These are phyloP conservation scores for Spizellomyces punctatus DNA, from an alignment of 192 early-diverging fungal species.

Conservation along the genomic window DNA sequence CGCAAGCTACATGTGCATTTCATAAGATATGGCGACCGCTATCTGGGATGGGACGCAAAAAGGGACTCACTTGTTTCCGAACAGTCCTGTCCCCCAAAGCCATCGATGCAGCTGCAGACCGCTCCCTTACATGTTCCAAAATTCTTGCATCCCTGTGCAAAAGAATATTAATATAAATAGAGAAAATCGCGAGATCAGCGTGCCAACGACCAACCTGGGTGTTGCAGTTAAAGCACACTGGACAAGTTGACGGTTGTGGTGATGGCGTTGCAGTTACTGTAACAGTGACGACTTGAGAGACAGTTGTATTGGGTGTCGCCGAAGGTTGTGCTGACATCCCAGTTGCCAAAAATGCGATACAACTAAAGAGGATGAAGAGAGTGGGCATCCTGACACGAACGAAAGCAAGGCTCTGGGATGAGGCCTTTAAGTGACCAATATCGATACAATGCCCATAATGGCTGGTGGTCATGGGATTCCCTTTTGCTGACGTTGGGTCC, in stretches of 20 bases:
- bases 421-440: too few species aligned
- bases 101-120: slow-evolving; percentile 38
- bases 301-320: too few species aligned
- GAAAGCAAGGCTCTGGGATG: too few species aligned
- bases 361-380: too few species aligned
- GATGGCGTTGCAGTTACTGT: slow-evolving; percentile 25
- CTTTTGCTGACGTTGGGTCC: too few species aligned
- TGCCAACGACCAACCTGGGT: slow-evolving; percentile 9
- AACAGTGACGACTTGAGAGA: slow-evolving; percentile 14
- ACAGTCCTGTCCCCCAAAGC: slow-evolving; percentile 51
- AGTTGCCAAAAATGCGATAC: too few species aligned
- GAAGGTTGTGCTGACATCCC: too few species aligned
- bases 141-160: slow-evolving; percentile 43
- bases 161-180: slow-evolving; percentile 5
- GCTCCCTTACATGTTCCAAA: slow-evolving; percentile 40
- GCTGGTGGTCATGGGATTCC: too few species aligned
- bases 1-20: slow-evolving; percentile 23
- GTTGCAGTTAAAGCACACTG: slow-evolving; percentile 47
- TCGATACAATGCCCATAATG: too few species aligned
- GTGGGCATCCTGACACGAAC: too few species aligned
- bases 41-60: neutral
- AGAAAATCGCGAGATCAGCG: neutral
- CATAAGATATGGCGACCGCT: too few species aligned
- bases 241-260: slow-evolving; percentile 4
- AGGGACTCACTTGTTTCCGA: slow-evolving; percentile 23